Percentiles rank a stretch among this genome's conserved stretches.
Conservation (phyloP, 2,329 filamentous ascomycete genomes). For the Scopulariopsis brevicaulis region DNA sequence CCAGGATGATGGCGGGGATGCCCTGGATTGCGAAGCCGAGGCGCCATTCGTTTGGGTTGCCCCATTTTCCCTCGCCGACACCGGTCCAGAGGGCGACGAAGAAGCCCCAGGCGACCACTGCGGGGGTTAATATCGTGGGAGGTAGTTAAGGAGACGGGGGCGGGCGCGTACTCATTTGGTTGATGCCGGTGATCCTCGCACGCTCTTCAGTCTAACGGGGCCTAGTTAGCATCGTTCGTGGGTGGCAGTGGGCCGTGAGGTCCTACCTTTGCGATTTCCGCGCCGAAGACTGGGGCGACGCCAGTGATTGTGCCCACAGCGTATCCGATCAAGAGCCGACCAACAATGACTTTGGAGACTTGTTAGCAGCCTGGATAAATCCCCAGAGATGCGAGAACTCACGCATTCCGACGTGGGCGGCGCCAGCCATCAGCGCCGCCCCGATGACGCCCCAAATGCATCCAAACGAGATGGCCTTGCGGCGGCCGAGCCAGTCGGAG, state of each 20-base stretch:
- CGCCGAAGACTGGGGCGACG: constrained; percentile 26
- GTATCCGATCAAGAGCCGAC: constrained; percentile 23
- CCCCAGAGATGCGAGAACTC: constrained; percentile 7
- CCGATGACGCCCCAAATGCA: constrained; percentile 26
- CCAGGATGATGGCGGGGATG: constrained; percentile 34
- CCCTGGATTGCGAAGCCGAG: constrained; percentile 40
- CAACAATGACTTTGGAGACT: constrained; percentile 18
- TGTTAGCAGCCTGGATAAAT: not conserved
- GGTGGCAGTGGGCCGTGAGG: not conserved
- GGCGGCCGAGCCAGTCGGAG: constrained; percentile 22
- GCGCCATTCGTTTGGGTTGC: constrained; percentile 21
- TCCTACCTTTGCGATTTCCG: constrained; percentile 25
- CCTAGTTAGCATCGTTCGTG: not conserved
- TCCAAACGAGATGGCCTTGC: constrained; percentile 26
- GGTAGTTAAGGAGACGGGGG: not conserved
- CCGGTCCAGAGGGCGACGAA: constrained; percentile 44
- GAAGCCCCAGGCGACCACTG: constrained; percentile 32
- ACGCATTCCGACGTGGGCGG: constrained; percentile 27
- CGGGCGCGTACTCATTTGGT: constrained; percentile 23
- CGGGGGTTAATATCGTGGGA: not conserved
- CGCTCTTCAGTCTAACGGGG: constrained; percentile 20
- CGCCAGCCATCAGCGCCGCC: constrained; percentile 26
- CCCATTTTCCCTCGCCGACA: constrained; percentile 30
- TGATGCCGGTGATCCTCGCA: constrained; percentile 25
- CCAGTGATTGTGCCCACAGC: constrained; percentile 28